Evolutionary conservation across 495 filamentous ascomycete genomes (phyloP).

Genomic region (Neurospora hispaniola): DNA sequence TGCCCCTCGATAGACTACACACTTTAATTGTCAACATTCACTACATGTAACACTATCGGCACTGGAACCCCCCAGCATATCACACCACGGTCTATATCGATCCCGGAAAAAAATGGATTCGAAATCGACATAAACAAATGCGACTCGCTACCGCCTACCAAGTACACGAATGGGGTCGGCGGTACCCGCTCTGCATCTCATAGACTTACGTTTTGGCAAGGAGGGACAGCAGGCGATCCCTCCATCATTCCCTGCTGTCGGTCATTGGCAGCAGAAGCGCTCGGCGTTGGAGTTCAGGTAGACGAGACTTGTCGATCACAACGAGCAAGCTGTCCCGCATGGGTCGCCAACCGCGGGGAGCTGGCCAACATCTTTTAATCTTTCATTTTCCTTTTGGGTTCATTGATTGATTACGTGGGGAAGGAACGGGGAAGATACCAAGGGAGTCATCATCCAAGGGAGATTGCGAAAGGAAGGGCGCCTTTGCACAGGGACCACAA

Average conservation of each 20-base stretch:
- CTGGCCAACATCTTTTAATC: background rate
- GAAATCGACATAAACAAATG: background rate
- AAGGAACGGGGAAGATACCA: background rate
- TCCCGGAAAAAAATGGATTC: background rate
- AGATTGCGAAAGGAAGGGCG: background rate
- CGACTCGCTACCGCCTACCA: conserved; percentile 1
- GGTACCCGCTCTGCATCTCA: background rate
- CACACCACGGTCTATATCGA: conserved; percentile 1
- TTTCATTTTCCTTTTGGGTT: conserved; percentile 2
- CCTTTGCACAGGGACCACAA: conserved; percentile 11
- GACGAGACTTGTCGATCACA: background rate
- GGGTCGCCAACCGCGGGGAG: background rate
- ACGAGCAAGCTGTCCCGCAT: background rate
- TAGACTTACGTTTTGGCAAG: background rate
- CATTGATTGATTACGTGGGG: background rate
- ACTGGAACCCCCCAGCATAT: background rate
- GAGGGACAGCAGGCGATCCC: background rate
- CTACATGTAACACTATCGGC: conserved; percentile 5
- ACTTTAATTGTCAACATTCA: conserved; percentile 18
- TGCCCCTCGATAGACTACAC: conserved; percentile 18
- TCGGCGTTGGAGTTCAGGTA: background rate
- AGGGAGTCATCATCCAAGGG: conserved; percentile 4
- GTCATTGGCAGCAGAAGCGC: background rate
- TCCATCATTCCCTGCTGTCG: background rate
- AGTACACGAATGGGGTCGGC: conserved; percentile 2